Evolutionary conservation across 495 filamentous ascomycete genomes (phyloP), one percentile per base, ranked within the genome.

Genomic region (Talaromyces trachyspermus): DNA sequence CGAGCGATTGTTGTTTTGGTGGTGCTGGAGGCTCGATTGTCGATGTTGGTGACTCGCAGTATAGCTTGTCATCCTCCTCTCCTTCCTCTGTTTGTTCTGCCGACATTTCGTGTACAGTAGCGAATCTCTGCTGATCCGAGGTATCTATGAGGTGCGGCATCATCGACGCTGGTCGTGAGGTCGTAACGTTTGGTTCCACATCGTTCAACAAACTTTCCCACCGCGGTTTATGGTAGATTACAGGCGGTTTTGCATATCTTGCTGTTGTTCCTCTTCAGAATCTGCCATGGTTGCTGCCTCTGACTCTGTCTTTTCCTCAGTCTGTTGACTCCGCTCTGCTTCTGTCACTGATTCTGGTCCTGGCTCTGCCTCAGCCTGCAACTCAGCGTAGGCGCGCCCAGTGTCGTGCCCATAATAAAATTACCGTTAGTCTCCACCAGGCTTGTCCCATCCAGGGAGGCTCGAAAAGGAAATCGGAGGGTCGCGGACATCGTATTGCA

Each of bases 381-480:
- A 26, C 14, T 42, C 39, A 26, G 39, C 39, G 10, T n/a, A 8
- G 4, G n/a, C 23, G 9, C 5, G 39, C 11, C n/a, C 23, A 23
- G 19, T 42, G 29, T 46, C 44, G 17, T 36, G 22, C 26, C 44
- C 44, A 37, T 46, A 42, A 42, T 24, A 36, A 9, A 46, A 12
- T 24, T 2, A 0, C 30, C 44, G 11, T 37, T 11, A 7, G 27
- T 24, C 4, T 46, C 44, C 18, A 36, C 44, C 20, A 36, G 4
- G n/a, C 6, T 2, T n/a, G 15, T 18, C 26, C 30, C 30, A 17
- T 46, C 29, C 22, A 46, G 27, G 12, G 44, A 46, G 22, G 44
- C 44, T 24, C 37, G 44, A 23, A 46, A 46, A 5, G 44, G 44
- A 22, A 46, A 46, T 24, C 19, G 17, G 19, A 46, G 44, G 18